phyloP scores from a whole-genome alignment of 1,284 basidiomycete species.

The Taiwanofungus camphoratus region DNA sequence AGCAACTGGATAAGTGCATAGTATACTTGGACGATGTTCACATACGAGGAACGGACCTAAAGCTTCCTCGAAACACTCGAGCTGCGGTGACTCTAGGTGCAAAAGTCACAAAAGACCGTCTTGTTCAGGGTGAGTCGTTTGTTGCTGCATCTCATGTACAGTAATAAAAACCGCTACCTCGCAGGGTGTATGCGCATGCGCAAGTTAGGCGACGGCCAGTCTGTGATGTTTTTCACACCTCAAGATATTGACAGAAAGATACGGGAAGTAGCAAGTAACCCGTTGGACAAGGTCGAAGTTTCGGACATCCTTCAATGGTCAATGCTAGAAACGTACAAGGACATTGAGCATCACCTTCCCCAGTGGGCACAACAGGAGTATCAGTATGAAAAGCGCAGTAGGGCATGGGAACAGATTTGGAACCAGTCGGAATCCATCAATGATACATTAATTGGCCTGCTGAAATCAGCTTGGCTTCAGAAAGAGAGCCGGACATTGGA shows the following conservation, averaged over 20 bases:
- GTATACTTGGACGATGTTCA: conserved; percentile 56
- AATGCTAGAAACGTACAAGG: conserved; percentile 38
- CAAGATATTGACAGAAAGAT: conserved; percentile 39
- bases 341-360: conserved; percentile 35
- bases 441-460: neutral
- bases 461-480: neutral
- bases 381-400: conserved; percentile 31
- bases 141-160: neutral
- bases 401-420: conserved; percentile 25
- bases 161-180: too few relatives aligned
- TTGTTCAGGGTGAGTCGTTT: conserved; percentile 41
- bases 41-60: conserved; percentile 52
- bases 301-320: conserved; percentile 40
- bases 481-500: neutral
- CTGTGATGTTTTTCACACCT: conserved; percentile 47
- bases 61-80: conserved; percentile 36
- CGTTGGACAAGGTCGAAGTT: conserved; percentile 14
- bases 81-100: conserved; percentile 51
- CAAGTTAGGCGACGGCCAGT: conserved; percentile 43
- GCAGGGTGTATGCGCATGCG: conserved; percentile 49
- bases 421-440: neutral
- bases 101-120: conserved; percentile 47
- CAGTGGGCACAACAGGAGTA: conserved; percentile 46
- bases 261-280: conserved; percentile 19
- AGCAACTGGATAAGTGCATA: conserved; percentile 39